Evolutionary conservation across 1,139 yeast species (phyloP).

Genomic region (Hansenula lynferdii): DNA sequence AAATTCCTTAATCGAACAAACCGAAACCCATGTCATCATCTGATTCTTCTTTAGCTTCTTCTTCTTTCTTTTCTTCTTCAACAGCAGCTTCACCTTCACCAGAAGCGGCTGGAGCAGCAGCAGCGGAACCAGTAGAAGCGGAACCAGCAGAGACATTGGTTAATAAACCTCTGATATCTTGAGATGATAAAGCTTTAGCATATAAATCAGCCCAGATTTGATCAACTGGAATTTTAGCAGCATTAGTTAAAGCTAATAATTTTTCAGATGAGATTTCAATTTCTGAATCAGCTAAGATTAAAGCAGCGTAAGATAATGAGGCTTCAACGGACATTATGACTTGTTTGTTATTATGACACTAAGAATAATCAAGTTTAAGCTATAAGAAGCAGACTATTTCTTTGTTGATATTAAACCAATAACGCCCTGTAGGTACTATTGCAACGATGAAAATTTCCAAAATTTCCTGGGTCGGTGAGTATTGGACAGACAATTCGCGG

Average conservation of each 20-base stretch:
- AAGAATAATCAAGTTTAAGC: slow-evolving; percentile 57
- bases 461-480: background rate
- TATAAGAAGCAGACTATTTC: slow-evolving; percentile 66
- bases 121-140: slow-evolving; percentile 57
- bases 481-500: background rate
- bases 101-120: slow-evolving; percentile 51
- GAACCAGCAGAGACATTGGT: slow-evolving; percentile 76
- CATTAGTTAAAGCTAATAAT: slow-evolving; percentile 62
- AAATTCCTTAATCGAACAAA: slow-evolving; percentile 58
- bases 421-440: background rate
- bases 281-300: slow-evolving; percentile 82
- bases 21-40: slow-evolving; percentile 85
- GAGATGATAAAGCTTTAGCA: slow-evolving; percentile 77
- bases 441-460: background rate
- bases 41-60: slow-evolving; percentile 57
- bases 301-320: slow-evolving; percentile 84
- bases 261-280: slow-evolving; percentile 75
- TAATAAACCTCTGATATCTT: slow-evolving; percentile 72
- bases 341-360: too few species aligned
- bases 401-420: slow-evolving; percentile 16
- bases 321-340: slow-evolving; percentile 71
- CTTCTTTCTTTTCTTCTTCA: slow-evolving; percentile 50
- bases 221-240: slow-evolving; percentile 69
- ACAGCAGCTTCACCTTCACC: slow-evolving; percentile 54
- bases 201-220: slow-evolving; percentile 76